Conservation (phyloP, 495 filamentous ascomycete species). For the Cercophora sp. region DNA sequence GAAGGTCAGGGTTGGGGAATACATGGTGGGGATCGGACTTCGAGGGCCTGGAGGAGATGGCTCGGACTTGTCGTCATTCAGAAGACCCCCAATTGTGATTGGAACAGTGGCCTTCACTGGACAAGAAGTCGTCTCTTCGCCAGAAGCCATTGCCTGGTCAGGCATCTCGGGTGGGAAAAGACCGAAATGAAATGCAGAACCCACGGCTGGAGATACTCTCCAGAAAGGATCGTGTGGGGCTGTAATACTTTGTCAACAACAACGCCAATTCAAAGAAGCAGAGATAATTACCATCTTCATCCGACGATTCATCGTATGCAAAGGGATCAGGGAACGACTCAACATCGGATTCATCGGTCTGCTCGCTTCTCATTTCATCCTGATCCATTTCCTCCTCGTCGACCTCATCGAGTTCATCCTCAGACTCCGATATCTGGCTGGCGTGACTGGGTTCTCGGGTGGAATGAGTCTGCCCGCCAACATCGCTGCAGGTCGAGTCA, state of each 20-base stretch:
- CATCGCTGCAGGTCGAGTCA: background rate
- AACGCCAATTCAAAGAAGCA: background rate
- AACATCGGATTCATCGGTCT: too few species aligned
- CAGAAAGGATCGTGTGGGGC: background rate
- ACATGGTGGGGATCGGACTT: constrained; percentile 8
- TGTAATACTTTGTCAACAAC: background rate
- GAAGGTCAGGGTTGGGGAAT: background rate
- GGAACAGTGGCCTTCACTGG: background rate
- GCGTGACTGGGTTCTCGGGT: too few species aligned
- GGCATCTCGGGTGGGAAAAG: background rate
- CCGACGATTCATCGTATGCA: background rate
- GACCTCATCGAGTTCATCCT: background rate
- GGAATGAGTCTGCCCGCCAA: too few species aligned
- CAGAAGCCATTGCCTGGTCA: too few species aligned
- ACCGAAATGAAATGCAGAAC: background rate
- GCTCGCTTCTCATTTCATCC: too few species aligned
- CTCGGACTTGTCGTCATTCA: constrained; percentile 10
- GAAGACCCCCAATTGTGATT: background rate
- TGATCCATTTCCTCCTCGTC: background rate
- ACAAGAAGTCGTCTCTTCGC: background rate
- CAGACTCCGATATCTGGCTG: too few species aligned
- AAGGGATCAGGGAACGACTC: background rate
- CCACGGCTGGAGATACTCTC: background rate
- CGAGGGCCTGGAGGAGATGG: background rate
- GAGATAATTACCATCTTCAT: background rate